Evolutionary conservation across 768 basidiomycete genomes (phyloP).

Genomic region (Xerocomellus amylosporus): DNA sequence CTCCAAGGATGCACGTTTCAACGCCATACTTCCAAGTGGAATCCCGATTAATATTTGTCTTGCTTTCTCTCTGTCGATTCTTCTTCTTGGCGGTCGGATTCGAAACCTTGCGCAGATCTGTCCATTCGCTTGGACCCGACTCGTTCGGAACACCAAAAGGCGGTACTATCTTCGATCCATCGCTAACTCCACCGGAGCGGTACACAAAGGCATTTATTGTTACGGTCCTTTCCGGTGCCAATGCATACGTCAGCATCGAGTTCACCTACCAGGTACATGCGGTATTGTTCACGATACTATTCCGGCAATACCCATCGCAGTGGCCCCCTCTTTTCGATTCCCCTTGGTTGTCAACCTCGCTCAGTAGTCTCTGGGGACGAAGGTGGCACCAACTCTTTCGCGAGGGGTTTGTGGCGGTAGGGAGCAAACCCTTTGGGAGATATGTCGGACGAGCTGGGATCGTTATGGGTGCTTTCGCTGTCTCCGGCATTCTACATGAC

Average conservation of each 20-base stretch:
- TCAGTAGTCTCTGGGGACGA: constrained; percentile 59
- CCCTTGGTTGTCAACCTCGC: constrained; percentile 57
- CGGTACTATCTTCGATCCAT: constrained; percentile 38
- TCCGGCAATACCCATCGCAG: constrained; percentile 46
- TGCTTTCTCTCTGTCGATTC: constrained; percentile 15
- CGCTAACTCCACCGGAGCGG: constrained; percentile 31
- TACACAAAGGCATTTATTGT: constrained; percentile 45
- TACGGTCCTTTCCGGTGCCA: constrained; percentile 41
- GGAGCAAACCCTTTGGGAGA: constrained; percentile 41
- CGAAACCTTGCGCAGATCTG: constrained; percentile 1
- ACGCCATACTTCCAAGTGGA: constrained; percentile 13
- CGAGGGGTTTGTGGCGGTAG: constrained; percentile 52
- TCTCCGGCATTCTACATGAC: constrained; percentile 62
- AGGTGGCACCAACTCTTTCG: constrained; percentile 74
- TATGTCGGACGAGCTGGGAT: constrained; percentile 48
- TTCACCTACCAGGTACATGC: constrained; percentile 41
- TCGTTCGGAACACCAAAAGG: constrained; percentile 37
- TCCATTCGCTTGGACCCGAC: constrained; percentile 34
- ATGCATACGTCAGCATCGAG: constrained; percentile 47
- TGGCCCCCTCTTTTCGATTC: constrained; percentile 65
- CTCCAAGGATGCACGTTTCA: constrained; percentile 12
- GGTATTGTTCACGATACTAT: constrained; percentile 42
- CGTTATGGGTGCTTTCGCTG: constrained; percentile 55
- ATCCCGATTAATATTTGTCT: constrained; percentile 19
- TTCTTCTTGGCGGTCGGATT: background rate